Base-by-base conservation (phyloP, 768 basidiomycete genomes). In the Collybia mongolica region DNA sequence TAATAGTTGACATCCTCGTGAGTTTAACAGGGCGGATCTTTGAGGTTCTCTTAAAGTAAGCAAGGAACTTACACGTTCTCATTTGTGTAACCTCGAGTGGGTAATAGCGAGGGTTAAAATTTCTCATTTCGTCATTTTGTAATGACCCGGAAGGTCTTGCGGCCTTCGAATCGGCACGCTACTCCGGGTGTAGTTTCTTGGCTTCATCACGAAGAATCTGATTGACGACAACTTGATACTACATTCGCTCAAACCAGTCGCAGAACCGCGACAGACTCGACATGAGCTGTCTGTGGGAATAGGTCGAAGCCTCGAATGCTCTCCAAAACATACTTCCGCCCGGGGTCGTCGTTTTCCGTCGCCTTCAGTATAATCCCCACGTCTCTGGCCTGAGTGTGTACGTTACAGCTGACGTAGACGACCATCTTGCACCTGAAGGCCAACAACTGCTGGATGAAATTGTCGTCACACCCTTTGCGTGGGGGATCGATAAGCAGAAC, bases 271-370 rank as follows among this genome's bases (percentile, higher is more conserved):
- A 92, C 83, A 48, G 81, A 81, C 70, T 98, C 93, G 7, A 96
- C 92, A 74, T 98, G 95, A 11, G 90, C 88, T 20, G 93, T 96
- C 75, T 98, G 94, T 6, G 96, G 93, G 72, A 98, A 99, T 48
- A 99, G 63, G 72, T 98, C 96, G 57, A 97, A 92, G 29, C 93
- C 95, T 53, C 89, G 68, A 60, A 97, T 57, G 58, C 84, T 90
- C 70, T 94, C 90, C 60, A 99, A 58, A 54, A 80, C 74, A 69
- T 97, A 99, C 59, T 70, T 73, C 59, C 66, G 71, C 58, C 62
- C 65, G 50, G 57, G 71, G 37, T 55, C 72, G 41, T 66, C 70
- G 41, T 56, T 70, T 48, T 63, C 69, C 40, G 65, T 72, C 57
- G 68, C 67, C 53, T 76, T 77, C 62, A 80, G 68, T 29, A 97